These are phyloP conservation scores for Phalaenopsis aphrodite DNA, from an alignment of 106 monocot species.

Conservation along the genomic window DNA sequence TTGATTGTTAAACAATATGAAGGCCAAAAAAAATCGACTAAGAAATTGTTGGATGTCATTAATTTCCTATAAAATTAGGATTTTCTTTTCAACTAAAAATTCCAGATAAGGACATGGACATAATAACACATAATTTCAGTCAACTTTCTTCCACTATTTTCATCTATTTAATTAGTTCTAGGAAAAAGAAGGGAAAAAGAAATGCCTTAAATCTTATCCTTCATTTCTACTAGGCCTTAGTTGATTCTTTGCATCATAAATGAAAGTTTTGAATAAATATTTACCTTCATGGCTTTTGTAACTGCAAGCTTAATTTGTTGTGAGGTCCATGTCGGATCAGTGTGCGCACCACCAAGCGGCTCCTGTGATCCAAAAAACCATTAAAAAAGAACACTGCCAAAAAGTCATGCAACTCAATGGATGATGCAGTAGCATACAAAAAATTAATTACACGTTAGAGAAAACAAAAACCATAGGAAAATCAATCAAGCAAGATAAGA, in stretches of 20 bases:
- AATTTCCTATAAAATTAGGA: too few relatives aligned
- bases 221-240: not conserved
- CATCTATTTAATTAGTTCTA: not conserved
- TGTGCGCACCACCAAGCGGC: constrained; percentile 88
- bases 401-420: not conserved
- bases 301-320: constrained; percentile 72
- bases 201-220: not conserved
- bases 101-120: not conserved
- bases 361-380: constrained; percentile 37
- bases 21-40: too few relatives aligned
- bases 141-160: not conserved
- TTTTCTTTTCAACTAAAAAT: not conserved
- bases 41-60: too few relatives aligned
- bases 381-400: not conserved
- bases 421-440: not conserved
- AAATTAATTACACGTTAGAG: not conserved
- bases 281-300: constrained; percentile 54
- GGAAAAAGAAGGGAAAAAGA: not conserved
- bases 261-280: constrained; percentile 1
- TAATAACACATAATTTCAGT: not conserved
- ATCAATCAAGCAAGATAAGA: not conserved
- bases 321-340: constrained; percentile 76
- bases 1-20: too few relatives aligned
- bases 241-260: not conserved
- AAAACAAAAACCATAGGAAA: not conserved